Conservation (phyloP, 768 basidiomycete species). For the Termitomyces sp. region DNA sequence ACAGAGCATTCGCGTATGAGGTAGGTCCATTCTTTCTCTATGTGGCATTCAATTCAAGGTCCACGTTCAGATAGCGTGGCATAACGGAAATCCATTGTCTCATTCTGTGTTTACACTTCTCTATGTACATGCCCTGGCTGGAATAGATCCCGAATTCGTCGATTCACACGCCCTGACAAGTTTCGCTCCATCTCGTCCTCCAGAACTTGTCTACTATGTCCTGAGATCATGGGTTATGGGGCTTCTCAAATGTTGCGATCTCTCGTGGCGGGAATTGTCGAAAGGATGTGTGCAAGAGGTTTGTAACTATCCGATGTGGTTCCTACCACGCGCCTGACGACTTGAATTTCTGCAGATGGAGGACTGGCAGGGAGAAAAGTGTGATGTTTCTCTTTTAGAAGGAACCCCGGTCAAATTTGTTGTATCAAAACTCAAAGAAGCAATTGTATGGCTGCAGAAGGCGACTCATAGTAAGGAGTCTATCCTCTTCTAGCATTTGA, state of each 20-base stretch:
- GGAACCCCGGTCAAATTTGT: constrained; percentile 49
- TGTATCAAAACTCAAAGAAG: constrained; percentile 50
- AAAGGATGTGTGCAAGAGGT: constrained; percentile 76
- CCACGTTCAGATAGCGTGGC: constrained; percentile 74
- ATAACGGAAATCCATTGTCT: constrained; percentile 76
- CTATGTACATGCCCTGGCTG: constrained; percentile 59
- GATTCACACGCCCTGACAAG: constrained; percentile 16
- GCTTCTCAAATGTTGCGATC: constrained; percentile 74
- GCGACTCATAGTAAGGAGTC: constrained; percentile 33
- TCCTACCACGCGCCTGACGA: not conserved
- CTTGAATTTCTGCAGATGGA: constrained; percentile 48
- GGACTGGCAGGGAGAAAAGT: constrained; percentile 90
- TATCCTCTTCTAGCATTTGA: not conserved
- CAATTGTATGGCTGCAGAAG: constrained; percentile 51
- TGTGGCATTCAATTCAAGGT: not conserved
- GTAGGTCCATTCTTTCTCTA: constrained; percentile 32
- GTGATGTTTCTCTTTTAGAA: constrained; percentile 72
- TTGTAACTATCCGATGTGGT: constrained; percentile 24
- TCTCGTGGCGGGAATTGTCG: constrained; percentile 78
- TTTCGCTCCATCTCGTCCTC: constrained; percentile 43
- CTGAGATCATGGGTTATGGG: constrained; percentile 64
- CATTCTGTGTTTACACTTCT: constrained; percentile 81
- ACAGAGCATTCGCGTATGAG: constrained; percentile 73
- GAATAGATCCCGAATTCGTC: constrained; percentile 53
- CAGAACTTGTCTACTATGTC: constrained; percentile 61